Evolutionary conservation across 345 rosid genomes (phyloP), one percentile per base, ranked within the genome.

Genomic region (Pugionium dolabratum): DNA sequence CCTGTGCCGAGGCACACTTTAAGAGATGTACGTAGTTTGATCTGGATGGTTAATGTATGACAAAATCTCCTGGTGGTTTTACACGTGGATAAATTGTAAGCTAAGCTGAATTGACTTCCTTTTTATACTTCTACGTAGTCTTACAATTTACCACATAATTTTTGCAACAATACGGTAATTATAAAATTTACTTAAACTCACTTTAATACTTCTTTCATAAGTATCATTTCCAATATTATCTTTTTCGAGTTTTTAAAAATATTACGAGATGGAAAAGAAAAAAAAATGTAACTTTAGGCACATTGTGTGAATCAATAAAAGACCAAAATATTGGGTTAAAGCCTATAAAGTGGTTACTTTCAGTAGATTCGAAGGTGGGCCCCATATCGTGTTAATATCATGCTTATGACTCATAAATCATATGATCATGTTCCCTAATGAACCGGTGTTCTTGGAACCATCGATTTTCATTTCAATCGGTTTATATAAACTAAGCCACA

Each of bases 401-500:
- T 66, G 61, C 61, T 65, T 52, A 52, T 65, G 70, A 43, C 43
- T 66, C 70, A 54, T 54, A 39, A 54, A 66, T 66, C 62, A 44
- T 66, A 54, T 54, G 42, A 66, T 54, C 62, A 66, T 66, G 62
- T 54, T 54, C 34, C 45, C n/a, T 1, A 4, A 18, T 18, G 18
- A 18, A 18, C 18, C 18, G 18, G 18, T 18, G 18, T 18, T 18
- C 18, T 18, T 18, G 18, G 18, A 18, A 18, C 18, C 18, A 18
- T 18, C 18, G 18, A 18, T 18, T 18, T 18, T 18, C 18, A 18
- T 18, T 18, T 18, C 18, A 18, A 18, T 18, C 18, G 18, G 18
- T 18, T 18, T 18, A 18, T 18, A 18, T 18, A 18, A 18, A 18
- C 18, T 18, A 18, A 18, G 18, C 0, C 0, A 18, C 18, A 18